Base-by-base conservation (phyloP, 2,329 filamentous ascomycete genomes). In the Xylariaceae sp. region DNA sequence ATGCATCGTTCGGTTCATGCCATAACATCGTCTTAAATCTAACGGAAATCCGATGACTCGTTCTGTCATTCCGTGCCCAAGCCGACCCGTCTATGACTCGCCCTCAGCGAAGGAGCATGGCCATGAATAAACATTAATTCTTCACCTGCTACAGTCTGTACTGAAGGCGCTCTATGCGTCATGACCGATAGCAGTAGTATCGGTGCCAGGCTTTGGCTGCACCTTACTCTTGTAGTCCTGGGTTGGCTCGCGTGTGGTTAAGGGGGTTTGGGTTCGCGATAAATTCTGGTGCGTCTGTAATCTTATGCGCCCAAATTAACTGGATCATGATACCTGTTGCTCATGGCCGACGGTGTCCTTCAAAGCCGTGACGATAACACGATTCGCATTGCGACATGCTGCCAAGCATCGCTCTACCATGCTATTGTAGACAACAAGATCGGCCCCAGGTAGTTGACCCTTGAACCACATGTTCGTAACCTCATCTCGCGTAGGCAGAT, bases 381-480 rank as follows among this genome's bases (percentile, higher is more conserved):
- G 68, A 55, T 75, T 74, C 1, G 74, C 72, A 57, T 70, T 72
- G 32, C 68, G 71, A 30, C 74, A 74, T 1, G 74, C 74, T 26
- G 71, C 60, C 32, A 77, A 66, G 26, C 71, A 73, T 57, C 68
- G 70, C 57, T 76, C 71, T 2, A 76, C 67, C 60, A 77, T 62
- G 40, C 69, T 67, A 47, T 72, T 70, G 60, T 76, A 76, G 32
- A 73, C 54, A 39, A 68, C 64, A 44, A 70, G 67, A 47, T 75
- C 72, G 57, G 74, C 73, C 3, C 74, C 70, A 2, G 78, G 73
- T 6, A 81, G 58, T 55, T 76, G 73, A 4, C 94, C 92, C 73
- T 91, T 96, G 67, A 95, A 82, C 94, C 94, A 99, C 19, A 97
- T 72, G 67, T 96, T 91, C 6, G 92, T 96, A 50, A 97, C 84